Evolutionary conservation across 208 protist genomes (phyloP), one percentile per base, ranked within the genome.

Genomic region (Strigomonas culicis): DNA sequence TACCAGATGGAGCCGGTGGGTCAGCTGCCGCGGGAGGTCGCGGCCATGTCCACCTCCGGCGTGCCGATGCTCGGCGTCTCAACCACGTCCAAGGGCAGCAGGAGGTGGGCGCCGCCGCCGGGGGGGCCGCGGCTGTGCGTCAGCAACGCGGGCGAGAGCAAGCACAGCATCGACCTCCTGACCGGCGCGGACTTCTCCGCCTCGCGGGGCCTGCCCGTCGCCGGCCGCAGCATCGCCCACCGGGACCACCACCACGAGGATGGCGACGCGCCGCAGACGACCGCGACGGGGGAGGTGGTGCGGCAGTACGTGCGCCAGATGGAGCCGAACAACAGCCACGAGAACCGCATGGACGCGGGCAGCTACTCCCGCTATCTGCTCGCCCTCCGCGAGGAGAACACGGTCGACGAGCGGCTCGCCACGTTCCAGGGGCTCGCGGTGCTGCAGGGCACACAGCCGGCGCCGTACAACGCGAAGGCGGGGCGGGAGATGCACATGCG

Each of bases 281-380:
- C n/a, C n/a, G n/a, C n/a, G n/a, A n/a, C n/a, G n/a, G 36, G 36
- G 8, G 36, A 41, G 36, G 36, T 41, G 36, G 36, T 17, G 36
- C 8, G 6, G 36, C 8, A 41, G 36, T 41, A 17, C 36, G 8
- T 41, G 36, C 36, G 36, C 36, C 8, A 41, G 36, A 17, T 41
- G 17, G 82, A 78, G n/a, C 46, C 36, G 19, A 78, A 87, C 61
- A 90, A 90, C 73, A 90, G 80, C 50, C 84, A 87, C 62, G 69
- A 73, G n/a, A 90, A 90, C 67, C 77, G 84, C 43, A 90, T 90
- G 84, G 72, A 74, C 27, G 56, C 70, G 36, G 84, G 84, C 15
- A 79, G 69, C 58, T 90, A 90, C 74, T 90, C 84, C 3, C 84
- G 84, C 59, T 87, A 81, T 52, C 65, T 90, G n/a, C 64, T 80